Evolutionary conservation across 129 eudicot species (phyloP).

Genomic region (Calendula officinalis): DNA sequence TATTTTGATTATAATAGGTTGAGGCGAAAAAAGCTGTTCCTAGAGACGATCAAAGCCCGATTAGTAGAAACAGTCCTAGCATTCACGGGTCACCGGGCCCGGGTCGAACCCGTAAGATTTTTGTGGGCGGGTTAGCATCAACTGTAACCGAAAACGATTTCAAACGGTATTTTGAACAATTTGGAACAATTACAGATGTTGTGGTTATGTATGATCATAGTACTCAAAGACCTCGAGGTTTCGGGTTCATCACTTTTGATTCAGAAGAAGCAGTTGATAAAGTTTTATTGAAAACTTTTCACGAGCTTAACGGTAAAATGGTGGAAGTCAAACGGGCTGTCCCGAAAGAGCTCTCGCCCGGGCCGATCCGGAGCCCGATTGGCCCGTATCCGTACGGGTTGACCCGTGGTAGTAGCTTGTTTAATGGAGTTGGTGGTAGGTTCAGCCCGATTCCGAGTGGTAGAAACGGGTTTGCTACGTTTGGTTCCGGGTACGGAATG

Average conservation of each 20-base stretch:
- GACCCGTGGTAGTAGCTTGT: conserved; percentile 40
- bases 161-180: conserved; percentile 55
- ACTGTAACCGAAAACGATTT: conserved; percentile 58
- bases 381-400: conserved; percentile 43
- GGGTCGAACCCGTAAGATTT: conserved; percentile 49
- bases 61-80: conserved; percentile 52
- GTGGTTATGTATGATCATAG: conserved; percentile 75
- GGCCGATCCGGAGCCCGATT: conserved; percentile 43
- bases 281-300: conserved; percentile 45
- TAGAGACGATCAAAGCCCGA: conserved; percentile 46
- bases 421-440: conserved; percentile 47
- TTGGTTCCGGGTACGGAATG: conserved; percentile 49
- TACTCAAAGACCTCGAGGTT: conserved; percentile 66
- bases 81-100: conserved; percentile 54
- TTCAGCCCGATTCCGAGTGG: conserved; percentile 42
- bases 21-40: conserved; percentile 68
- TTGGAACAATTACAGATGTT: conserved; percentile 58
- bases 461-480: conserved; percentile 39
- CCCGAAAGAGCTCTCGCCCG: conserved; percentile 63
- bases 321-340: conserved; percentile 70
- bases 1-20: conserved; percentile 32
- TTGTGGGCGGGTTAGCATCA: conserved; percentile 68
- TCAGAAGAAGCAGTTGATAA: conserved; percentile 56
- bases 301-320: conserved; percentile 61
- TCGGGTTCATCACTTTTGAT: conserved; percentile 61